Evolutionary conservation across 108 stramenopile genomes (phyloP), one percentile per base, ranked within the genome.

Genomic region (Cyclotella cryptica): DNA sequence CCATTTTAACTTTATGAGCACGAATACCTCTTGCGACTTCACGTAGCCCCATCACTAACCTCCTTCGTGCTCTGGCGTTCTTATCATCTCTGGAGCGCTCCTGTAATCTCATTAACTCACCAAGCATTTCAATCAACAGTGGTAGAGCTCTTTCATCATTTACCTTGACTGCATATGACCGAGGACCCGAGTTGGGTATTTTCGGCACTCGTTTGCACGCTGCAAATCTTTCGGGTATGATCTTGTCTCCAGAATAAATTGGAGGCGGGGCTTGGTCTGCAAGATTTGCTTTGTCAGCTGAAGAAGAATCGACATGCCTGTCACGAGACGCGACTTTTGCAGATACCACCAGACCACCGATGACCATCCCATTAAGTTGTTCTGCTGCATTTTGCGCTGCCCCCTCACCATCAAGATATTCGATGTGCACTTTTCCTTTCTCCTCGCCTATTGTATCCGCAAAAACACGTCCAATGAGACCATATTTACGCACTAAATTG

Each of bases 1-100:
- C 87, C 86, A 95, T 86, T 74, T 91, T 92, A 17, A 96, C 93
- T 72, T 96, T 96, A 63, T 92, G 81, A 1, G 95, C 86, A 43
- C 92, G 90, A 21, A 97, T 89, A 22, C 96, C 97, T 19, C 96
- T 71, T 29, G 91, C 81, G 53, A 97, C 97, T 71, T 98, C 98
- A 21, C 95, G 68, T 14, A 98, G 78, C 0, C 98, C 98, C 89
- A 97, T 92, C 24, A 97, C 95, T 35, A 98, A 46, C 11, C 97
- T 88, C 30, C 94, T 72, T 53, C 85, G 81, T 9, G 86, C 88
- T 75, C 92, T 88, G 43, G 92, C 79, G 67, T 95, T 95, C 61
- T 89, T 86, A 41, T 87, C 75, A 41, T 93, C 92, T 49, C 89
- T 88, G 10, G 92, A 88, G 19, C 92, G 76, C 60, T 89, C 85